Evolutionary conservation across 2,329 filamentous ascomycete species (phyloP).

Genomic region (Colletotrichum agaves): DNA sequence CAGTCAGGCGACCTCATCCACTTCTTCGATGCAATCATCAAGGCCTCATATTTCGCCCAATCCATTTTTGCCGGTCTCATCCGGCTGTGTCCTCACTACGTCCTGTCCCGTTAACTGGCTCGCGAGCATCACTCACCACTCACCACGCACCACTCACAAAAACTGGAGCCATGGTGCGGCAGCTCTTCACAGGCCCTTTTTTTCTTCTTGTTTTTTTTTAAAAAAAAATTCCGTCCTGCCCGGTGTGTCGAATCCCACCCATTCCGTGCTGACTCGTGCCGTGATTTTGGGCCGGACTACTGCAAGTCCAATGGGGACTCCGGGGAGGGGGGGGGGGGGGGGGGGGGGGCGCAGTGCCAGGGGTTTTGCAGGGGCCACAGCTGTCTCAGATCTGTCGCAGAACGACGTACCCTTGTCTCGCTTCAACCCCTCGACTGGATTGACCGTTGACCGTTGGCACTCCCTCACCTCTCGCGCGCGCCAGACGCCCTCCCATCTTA

Average conservation of each 20-base stretch:
- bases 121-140: not conserved
- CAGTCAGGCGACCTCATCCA: constrained; percentile 3
- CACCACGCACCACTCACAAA: not conserved
- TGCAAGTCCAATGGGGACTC: constrained; percentile 38
- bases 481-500: not conserved
- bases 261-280: constrained; percentile 30
- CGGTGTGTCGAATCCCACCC: constrained; percentile 25
- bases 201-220: not conserved
- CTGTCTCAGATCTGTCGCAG: constrained; percentile 59
- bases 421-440: constrained; percentile 34
- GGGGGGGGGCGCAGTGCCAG: constrained; percentile 39
- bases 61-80: not conserved
- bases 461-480: not conserved
- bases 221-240: not conserved
- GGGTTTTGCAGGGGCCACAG: constrained; percentile 41
- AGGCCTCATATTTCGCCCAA: not conserved
- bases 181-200: too few relatives aligned
- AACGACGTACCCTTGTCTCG: constrained; percentile 41
- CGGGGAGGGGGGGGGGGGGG: too few relatives aligned
- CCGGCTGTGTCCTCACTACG: not conserved
- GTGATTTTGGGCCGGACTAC: too few relatives aligned
- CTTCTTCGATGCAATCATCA: not conserved
- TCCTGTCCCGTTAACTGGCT: not conserved
- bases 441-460: constrained; percentile 26
- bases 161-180: too few relatives aligned